These are phyloP conservation scores for Suhomyces sp. DNA, from an alignment of 805 yeast genomes.

Conservation along the genomic window DNA sequence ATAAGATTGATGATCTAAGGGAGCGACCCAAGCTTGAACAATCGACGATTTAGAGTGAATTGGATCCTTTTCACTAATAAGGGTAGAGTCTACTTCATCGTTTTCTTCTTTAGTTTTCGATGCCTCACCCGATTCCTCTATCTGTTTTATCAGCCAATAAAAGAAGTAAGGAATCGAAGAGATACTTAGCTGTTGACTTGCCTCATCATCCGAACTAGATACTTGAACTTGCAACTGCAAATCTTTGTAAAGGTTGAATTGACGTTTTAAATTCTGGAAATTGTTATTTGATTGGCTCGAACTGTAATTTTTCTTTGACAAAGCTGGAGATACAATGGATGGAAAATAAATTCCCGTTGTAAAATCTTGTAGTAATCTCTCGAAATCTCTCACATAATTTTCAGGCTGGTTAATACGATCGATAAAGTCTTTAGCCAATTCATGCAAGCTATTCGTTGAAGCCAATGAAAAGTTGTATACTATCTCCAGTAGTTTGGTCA, in stretches of 20 bases:
- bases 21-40: constrained; percentile 25
- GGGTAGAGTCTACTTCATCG: constrained; percentile 1
- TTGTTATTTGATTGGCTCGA: constrained; percentile 29
- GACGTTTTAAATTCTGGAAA: constrained; percentile 37
- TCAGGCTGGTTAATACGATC: constrained; percentile 18
- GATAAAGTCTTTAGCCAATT: constrained; percentile 22
- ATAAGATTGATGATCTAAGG: constrained; percentile 31
- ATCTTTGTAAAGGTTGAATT: constrained; percentile 41
- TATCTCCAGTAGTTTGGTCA: constrained; percentile 35
- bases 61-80: too few species aligned
- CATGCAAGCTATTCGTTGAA: constrained; percentile 24
- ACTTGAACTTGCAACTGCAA: constrained; percentile 36
- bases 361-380: constrained; percentile 21
- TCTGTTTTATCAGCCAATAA: constrained; percentile 18
- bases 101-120: constrained; percentile 1
- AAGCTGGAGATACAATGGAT: constrained; percentile 29
- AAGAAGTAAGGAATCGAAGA: constrained; percentile 36
- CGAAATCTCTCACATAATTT: constrained; percentile 24
- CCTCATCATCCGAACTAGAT: constrained; percentile 12
- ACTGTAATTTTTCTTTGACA: constrained; percentile 20
- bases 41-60: too few species aligned
- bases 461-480: constrained; percentile 26
- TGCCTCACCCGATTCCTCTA: constrained; percentile 13
- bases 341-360: constrained; percentile 43
- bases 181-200: constrained; percentile 19